Percentiles rank a stretch among this genome's conserved stretches.
Conservation (phyloP, 2,329 filamentous ascomycete species). For the Cladosporium sp. region DNA sequence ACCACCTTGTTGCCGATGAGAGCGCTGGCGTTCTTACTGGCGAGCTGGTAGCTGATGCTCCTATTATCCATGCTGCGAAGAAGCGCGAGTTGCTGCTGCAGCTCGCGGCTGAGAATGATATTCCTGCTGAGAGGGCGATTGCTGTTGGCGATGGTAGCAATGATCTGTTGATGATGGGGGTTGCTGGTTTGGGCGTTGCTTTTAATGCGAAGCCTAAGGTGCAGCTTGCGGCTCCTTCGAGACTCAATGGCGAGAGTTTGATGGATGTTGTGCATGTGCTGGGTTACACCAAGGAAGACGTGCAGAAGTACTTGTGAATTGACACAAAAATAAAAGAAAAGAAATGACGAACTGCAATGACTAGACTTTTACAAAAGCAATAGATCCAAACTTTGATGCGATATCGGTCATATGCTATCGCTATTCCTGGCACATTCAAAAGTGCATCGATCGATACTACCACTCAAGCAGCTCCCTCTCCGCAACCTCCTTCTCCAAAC, state of each 20-base stretch:
- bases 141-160: conserved; percentile 81
- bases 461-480: conserved; percentile 21
- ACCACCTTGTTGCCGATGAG: conserved; percentile 67
- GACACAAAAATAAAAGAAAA: too few relatives aligned
- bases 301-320: conserved; percentile 24
- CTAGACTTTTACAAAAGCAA: not conserved
- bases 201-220: conserved; percentile 82
- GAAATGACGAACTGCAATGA: not conserved
- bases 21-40: conserved; percentile 58
- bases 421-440: not conserved
- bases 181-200: conserved; percentile 71
- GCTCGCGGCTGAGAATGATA: conserved; percentile 64
- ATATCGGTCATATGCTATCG: not conserved
- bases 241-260: conserved; percentile 67
- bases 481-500: conserved; percentile 33
- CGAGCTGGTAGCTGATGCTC: conserved; percentile 63
- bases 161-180: conserved; percentile 73
- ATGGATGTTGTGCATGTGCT: conserved; percentile 70
- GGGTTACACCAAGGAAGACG: conserved; percentile 42
- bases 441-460: not conserved
- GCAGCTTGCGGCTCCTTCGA: conserved; percentile 69
- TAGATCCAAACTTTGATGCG: not conserved
- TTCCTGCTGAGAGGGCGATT: conserved; percentile 63
- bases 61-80: conserved; percentile 71
- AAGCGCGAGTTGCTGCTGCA: conserved; percentile 68